Evolutionary conservation across 371 early-diverging fungal species (phyloP).

Genomic region (Mortierella sp.): DNA sequence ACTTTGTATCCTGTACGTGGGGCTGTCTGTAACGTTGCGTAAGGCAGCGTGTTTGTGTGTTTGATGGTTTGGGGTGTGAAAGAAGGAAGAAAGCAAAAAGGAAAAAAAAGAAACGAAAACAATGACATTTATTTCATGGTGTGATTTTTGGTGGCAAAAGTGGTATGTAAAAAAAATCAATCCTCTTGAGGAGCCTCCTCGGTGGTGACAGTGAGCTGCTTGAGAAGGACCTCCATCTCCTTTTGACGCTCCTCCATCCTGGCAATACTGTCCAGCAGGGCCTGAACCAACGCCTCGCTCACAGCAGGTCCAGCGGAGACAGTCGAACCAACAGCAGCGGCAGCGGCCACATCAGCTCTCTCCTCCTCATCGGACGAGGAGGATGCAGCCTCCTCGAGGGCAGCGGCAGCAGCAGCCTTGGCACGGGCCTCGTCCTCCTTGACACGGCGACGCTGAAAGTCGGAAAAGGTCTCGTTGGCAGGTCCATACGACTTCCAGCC

Average conservation of each 20-base stretch:
- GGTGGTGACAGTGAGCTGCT: background rate
- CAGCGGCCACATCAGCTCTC: background rate
- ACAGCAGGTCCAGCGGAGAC: conserved; percentile 8
- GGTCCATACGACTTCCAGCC: conserved; percentile 14
- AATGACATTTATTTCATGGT: background rate
- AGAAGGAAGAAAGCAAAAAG: background rate
- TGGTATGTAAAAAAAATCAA: background rate
- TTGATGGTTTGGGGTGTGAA: background rate
- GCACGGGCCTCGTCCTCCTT: conserved; percentile 30
- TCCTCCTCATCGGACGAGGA: background rate
- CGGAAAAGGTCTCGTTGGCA: conserved; percentile 34
- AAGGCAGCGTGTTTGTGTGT: background rate
- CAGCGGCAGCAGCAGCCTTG: conserved; percentile 21
- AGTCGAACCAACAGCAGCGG: background rate
- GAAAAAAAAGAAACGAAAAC: background rate
- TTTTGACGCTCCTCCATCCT: conserved; percentile 52
- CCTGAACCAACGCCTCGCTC: conserved; percentile 38
- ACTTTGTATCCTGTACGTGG: background rate
- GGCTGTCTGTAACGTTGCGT: background rate
- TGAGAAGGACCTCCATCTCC: conserved; percentile 37
- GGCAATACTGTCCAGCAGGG: conserved; percentile 40
- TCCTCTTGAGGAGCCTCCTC: background rate
- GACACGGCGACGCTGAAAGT: conserved; percentile 38
- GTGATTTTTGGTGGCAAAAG: conserved; percentile 1
- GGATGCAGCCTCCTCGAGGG: background rate